Evolutionary conservation across 1,139 yeast species (phyloP).

Genomic region (Blastobotrys indianensis): DNA sequence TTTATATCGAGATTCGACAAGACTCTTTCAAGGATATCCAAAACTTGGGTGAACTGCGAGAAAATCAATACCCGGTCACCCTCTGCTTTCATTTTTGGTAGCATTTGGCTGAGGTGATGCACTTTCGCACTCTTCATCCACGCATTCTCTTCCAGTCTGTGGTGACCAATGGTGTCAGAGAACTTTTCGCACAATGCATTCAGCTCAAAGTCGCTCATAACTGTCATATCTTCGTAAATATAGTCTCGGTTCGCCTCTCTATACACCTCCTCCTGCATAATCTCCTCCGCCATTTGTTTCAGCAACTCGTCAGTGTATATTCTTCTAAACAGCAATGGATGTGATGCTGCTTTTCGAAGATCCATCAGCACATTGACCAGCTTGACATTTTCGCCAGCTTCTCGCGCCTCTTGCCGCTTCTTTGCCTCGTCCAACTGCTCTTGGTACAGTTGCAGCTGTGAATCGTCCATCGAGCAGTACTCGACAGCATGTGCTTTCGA

Average conservation of each 20-base stretch:
- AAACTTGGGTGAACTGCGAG: conserved; percentile 86
- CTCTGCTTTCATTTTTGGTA: conserved; percentile 53
- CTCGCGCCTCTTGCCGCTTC: conserved; percentile 43
- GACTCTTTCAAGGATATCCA: conserved; percentile 79
- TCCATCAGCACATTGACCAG: conserved; percentile 73
- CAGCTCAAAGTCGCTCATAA: conserved; percentile 91
- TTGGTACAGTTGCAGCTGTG: conserved; percentile 58
- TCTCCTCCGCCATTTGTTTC: conserved; percentile 62
- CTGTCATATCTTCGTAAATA: conserved; percentile 89
- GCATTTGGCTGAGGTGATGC: conserved; percentile 46
- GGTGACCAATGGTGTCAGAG: conserved; percentile 56
- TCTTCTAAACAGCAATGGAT: conserved; percentile 85
- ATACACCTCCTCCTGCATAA: conserved; percentile 78
- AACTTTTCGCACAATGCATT: conserved; percentile 67
- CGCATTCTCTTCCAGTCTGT: conserved; percentile 45
- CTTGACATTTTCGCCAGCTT: conserved; percentile 30
- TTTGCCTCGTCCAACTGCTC: conserved; percentile 48
- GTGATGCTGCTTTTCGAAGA: conserved; percentile 90
- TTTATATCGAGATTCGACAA: conserved; percentile 60
- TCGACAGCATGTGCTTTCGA: conserved; percentile 59
- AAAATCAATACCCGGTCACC: conserved; percentile 76
- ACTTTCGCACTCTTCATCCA: conserved; percentile 81
- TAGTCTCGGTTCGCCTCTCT: conserved; percentile 64
- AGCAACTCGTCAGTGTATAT: conserved; percentile 51
- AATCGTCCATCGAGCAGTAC: conserved; percentile 54